These are phyloP conservation scores for Geotrichum citri-aurantii DNA, from an alignment of 1,139 yeast species.

Conservation along the genomic window DNA sequence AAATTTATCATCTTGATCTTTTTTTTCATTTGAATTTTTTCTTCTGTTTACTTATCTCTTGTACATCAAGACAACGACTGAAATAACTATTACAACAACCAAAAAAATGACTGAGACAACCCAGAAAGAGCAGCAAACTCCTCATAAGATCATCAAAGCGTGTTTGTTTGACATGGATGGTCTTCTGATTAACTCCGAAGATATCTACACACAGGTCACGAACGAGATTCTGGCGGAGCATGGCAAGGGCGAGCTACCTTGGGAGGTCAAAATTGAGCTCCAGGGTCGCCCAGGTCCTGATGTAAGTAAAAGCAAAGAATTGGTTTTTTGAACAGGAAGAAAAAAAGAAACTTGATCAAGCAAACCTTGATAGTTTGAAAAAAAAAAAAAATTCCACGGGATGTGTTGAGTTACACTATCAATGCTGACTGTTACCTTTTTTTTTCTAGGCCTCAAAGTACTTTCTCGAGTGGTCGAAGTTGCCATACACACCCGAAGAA, in stretches of 20 bases:
- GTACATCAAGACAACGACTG: neutral
- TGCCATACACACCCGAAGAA: constrained; percentile 65
- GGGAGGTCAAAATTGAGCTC: constrained; percentile 80
- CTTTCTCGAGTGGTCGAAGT: constrained; percentile 59
- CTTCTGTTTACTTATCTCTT: no score
- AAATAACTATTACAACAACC: neutral
- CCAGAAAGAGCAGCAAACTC: neutral
- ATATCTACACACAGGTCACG: constrained; percentile 73
- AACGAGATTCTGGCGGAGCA: constrained; percentile 58
- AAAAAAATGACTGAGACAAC: neutral
- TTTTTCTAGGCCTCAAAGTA: constrained; percentile 45
- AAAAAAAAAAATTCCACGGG: neutral
- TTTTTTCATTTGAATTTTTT: no score
- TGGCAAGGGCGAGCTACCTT: constrained; percentile 74
- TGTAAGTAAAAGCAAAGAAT: no score
- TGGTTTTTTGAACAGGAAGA: no score
- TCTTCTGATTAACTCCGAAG: constrained; percentile 82
- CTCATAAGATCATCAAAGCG: constrained; percentile 46
- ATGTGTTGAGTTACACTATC: neutral
- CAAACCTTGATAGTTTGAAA: constrained; percentile 34
- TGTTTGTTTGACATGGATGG: constrained; percentile 98
- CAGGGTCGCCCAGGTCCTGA: constrained; percentile 85
- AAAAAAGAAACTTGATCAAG: no score
- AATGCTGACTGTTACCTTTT: neutral
- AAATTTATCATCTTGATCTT: neutral